phyloP scores from a whole-genome alignment of 257 asterid species.

The Capsicum chinense region DNA sequence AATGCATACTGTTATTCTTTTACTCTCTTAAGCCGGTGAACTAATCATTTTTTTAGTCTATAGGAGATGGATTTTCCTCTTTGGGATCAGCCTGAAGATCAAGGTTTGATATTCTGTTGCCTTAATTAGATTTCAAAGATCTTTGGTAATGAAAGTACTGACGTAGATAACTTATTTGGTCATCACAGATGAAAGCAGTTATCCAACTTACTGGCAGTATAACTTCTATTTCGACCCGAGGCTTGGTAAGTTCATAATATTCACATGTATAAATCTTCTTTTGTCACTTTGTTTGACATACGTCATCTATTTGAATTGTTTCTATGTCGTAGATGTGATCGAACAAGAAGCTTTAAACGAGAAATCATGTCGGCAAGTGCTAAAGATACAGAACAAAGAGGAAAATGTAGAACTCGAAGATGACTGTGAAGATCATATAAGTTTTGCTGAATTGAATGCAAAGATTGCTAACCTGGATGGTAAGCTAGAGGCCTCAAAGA shows the following conservation, averaged over 20 bases:
- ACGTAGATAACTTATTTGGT: background rate
- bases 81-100: constrained; percentile 19
- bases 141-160: background rate
- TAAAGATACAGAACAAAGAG: background rate
- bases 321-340: constrained; percentile 27
- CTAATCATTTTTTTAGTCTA: background rate
- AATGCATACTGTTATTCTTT: background rate
- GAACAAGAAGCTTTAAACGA: constrained; percentile 26
- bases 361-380: constrained; percentile 30
- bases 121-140: background rate
- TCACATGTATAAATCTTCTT: background rate
- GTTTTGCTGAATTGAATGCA: background rate
- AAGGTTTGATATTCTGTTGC: background rate
- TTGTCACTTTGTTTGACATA: background rate
- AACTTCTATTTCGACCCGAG: background rate
- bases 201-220: background rate
- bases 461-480: constrained; percentile 1
- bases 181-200: background rate
- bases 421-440: constrained; percentile 14
- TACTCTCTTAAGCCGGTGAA: background rate
- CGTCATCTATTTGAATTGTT: background rate
- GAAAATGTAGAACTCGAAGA: constrained; percentile 28
- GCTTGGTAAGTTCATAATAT: constrained; percentile 14
- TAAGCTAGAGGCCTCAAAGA: background rate
- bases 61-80: background rate